Evolutionary conservation across 176 grass and related monocot species (phyloP).

Genomic region (Oryza punctata): DNA sequence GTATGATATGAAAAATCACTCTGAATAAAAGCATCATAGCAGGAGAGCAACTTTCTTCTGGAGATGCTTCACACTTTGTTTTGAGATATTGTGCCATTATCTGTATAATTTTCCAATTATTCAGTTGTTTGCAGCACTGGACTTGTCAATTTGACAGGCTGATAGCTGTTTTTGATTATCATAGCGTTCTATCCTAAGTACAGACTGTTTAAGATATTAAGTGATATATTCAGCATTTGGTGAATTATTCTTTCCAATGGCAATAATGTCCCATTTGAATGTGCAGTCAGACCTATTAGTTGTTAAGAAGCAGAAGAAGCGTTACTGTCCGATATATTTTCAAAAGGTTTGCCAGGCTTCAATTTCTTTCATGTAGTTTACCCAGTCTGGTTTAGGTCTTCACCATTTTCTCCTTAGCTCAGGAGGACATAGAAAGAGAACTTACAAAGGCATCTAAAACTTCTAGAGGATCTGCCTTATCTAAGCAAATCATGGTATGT

Average conservation of each 20-base stretch:
- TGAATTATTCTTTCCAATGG: neutral
- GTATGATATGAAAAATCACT: neutral
- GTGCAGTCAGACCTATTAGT: slow-evolving; percentile 90
- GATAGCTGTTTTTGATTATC: slow-evolving; percentile 18
- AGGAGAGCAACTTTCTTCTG: neutral
- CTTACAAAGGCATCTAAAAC: slow-evolving; percentile 56
- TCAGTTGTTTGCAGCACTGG: neutral
- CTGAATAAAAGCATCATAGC: neutral
- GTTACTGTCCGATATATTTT: slow-evolving; percentile 95
- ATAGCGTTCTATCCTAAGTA: neutral
- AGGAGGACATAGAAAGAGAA: slow-evolving; percentile 99
- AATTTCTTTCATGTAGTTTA: slow-evolving; percentile 12
- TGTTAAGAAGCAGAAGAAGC: slow-evolving; percentile 90
- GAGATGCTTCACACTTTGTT: neutral
- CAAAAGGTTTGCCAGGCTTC: slow-evolving; percentile 62
- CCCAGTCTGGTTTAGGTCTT: slow-evolving; percentile 14
- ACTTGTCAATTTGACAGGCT: slow-evolving; percentile 11
- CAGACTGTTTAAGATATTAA: slow-evolving; percentile 3
- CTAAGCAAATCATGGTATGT: slow-evolving; percentile 84
- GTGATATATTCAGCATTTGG: neutral
- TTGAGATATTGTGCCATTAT: slow-evolving; percentile 5
- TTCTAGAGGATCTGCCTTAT: slow-evolving; percentile 66
- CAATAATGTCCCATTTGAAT: slow-evolving; percentile 39
- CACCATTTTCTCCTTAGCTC: slow-evolving; percentile 5
- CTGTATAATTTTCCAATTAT: neutral